A percentile compares a stretch with the other conserved stretches of the same genome.
Conservation (phyloP, 2,329 filamentous ascomycete species). For the Colletotrichum scovillei region DNA sequence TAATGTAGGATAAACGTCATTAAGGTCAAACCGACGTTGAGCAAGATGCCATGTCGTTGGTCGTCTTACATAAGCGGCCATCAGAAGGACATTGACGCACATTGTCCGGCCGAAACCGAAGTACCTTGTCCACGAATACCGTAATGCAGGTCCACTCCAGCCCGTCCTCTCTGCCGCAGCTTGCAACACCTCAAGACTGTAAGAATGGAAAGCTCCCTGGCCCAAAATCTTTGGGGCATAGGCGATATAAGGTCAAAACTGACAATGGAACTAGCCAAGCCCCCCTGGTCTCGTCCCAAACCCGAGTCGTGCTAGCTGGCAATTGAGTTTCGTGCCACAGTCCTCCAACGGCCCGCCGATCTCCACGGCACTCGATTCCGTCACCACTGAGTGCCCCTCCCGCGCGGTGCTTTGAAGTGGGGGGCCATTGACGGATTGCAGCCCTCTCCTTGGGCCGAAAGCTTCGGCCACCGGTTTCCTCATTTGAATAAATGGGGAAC, state of each 20-base stretch:
- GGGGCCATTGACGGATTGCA: not conserved
- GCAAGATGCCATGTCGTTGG: slow-evolving; percentile 2
- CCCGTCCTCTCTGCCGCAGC: no score
- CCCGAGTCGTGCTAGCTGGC: not conserved
- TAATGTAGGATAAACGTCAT: not conserved
- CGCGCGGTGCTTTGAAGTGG: not conserved
- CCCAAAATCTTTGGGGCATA: not conserved
- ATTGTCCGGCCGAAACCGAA: slow-evolving; percentile 12
- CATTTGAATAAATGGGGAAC: not conserved
- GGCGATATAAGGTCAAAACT: slow-evolving; percentile 21
- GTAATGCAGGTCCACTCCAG: not conserved
- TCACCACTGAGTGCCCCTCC: not conserved
- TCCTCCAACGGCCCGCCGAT: not conserved
- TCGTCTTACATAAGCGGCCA: slow-evolving; percentile 21
- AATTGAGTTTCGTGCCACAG: not conserved
- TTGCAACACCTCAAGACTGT: not conserved
- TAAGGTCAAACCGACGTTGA: not conserved
- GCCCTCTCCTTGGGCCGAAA: not conserved
- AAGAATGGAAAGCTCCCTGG: no score
- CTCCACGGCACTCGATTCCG: not conserved
- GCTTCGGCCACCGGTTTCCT: not conserved
- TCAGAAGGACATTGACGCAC: not conserved
- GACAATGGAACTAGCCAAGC: not conserved
- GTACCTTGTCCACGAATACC: no score
- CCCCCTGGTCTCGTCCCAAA: not conserved